Percentiles rank a stretch among this genome's conserved stretches.
phyloP scores from a whole-genome alignment of 805 yeast genomes.

The Candida argentea region DNA sequence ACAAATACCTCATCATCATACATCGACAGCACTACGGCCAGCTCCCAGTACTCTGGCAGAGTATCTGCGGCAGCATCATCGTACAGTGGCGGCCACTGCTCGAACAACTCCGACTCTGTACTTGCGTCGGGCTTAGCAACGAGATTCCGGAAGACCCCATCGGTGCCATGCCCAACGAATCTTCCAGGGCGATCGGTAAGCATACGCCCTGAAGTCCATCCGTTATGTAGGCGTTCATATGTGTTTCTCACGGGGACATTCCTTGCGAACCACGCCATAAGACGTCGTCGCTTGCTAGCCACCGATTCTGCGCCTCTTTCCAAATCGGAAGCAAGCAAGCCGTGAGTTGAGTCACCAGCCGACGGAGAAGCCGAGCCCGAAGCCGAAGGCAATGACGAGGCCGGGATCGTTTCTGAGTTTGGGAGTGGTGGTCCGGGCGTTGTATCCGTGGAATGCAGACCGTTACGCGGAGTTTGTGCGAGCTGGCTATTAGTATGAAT shows the following conservation, averaged over 20 bases:
- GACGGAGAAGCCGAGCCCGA: too few species aligned
- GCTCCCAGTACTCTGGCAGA: slow-evolving; percentile 96
- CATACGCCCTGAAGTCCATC: slow-evolving; percentile 32
- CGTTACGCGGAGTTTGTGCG: too few species aligned
- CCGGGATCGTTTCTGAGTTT: too few species aligned
- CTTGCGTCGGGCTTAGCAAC: slow-evolving; percentile 77
- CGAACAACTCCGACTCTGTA: slow-evolving; percentile 23
- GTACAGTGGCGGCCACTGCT: slow-evolving; percentile 71
- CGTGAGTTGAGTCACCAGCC: too few species aligned
- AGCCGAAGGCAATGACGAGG: too few species aligned
- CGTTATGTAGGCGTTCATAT: slow-evolving; percentile 32
- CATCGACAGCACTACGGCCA: slow-evolving; percentile 69
- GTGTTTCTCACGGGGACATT: slow-evolving; percentile 32
- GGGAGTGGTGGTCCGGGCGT: too few species aligned
- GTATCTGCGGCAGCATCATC: slow-evolving; percentile 93
- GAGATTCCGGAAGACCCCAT: slow-evolving; percentile 89
- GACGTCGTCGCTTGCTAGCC: slow-evolving; percentile 19
- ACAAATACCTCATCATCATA: slow-evolving; percentile 85
- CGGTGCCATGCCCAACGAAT: slow-evolving; percentile 43
- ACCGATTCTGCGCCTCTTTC: slow-evolving; percentile 7
- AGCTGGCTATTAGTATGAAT: too few species aligned
- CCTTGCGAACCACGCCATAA: slow-evolving; percentile 22
- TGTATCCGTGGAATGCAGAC: too few species aligned
- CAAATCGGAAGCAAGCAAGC: too few species aligned
- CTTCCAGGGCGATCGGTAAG: slow-evolving; percentile 33